A percentile compares a stretch with the other conserved stretches of the same genome.
These are phyloP conservation scores for Tothia fuscella DNA, from an alignment of 2,329 filamentous ascomycete genomes.

Conservation along the genomic window DNA sequence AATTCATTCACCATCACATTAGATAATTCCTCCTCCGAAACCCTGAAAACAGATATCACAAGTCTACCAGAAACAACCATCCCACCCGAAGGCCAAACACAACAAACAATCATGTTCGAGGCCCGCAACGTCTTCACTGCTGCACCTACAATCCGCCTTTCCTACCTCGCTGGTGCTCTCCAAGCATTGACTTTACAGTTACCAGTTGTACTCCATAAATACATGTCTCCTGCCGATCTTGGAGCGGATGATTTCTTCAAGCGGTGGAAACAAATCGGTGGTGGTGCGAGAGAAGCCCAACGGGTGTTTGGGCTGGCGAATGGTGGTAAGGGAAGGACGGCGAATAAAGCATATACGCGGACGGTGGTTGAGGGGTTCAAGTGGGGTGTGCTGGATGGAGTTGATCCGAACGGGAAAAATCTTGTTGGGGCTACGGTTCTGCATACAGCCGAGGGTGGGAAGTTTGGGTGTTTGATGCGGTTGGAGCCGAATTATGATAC, in stretches of 20 bases:
- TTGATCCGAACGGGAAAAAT: slow-evolving; percentile 89
- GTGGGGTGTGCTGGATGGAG: slow-evolving; percentile 73
- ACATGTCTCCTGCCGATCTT: slow-evolving; percentile 86
- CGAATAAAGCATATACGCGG: slow-evolving; percentile 49
- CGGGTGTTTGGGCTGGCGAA: slow-evolving; percentile 63
- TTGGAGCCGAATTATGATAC: slow-evolving; percentile 89
- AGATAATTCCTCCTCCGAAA: slow-evolving; percentile 56
- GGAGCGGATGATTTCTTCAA: slow-evolving; percentile 94
- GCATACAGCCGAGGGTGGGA: slow-evolving; percentile 72
- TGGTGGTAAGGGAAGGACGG: slow-evolving; percentile 51
- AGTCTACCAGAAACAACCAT: slow-evolving; percentile 76
- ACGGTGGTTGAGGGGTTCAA: slow-evolving; percentile 71
- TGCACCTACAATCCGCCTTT: slow-evolving; percentile 83
- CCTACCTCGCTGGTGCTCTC: slow-evolving; percentile 84
- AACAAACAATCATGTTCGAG: slow-evolving; percentile 93
- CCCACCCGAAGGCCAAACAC: slow-evolving; percentile 61
- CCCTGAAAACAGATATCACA: slow-evolving; percentile 76
- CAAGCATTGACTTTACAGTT: slow-evolving; percentile 88
- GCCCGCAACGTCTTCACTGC: slow-evolving; percentile 69
- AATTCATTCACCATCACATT: slow-evolving; percentile 90
- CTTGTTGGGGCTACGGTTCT: slow-evolving; percentile 82
- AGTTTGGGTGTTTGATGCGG: slow-evolving; percentile 86
- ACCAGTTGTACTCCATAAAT: slow-evolving; percentile 82
- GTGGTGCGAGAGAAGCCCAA: slow-evolving; percentile 75
- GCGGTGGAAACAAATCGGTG: slow-evolving; percentile 96